phyloP scores from a whole-genome alignment of 345 rosid species.

The Populus davidiana region DNA sequence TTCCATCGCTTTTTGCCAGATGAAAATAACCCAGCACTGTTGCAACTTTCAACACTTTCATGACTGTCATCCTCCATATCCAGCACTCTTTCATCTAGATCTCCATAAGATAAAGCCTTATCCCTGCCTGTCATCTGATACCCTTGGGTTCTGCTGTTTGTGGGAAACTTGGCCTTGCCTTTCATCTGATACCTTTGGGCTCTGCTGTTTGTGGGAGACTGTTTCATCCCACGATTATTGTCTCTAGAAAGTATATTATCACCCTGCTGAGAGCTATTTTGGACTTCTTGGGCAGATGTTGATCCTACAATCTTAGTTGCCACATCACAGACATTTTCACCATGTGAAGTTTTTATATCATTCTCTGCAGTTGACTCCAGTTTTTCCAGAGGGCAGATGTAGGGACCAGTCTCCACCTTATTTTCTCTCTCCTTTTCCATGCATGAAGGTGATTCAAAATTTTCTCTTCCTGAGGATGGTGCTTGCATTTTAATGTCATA shows the following conservation, averaged over 20 bases:
- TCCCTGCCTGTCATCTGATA: slow-evolving; percentile 51
- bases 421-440: slow-evolving; percentile 27
- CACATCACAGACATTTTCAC: slow-evolving; percentile 25
- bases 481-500: slow-evolving; percentile 11
- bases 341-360: slow-evolving; percentile 27
- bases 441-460: slow-evolving; percentile 19
- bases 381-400: slow-evolving; percentile 27
- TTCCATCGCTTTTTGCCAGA: slow-evolving; percentile 48
- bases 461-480: slow-evolving; percentile 15
- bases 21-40: slow-evolving; percentile 44
- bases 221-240: slow-evolving; percentile 12
- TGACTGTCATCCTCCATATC: slow-evolving; percentile 58
- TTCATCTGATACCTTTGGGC: slow-evolving; percentile 28
- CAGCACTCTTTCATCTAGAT: slow-evolving; percentile 34
- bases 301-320: slow-evolving; percentile 25
- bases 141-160: slow-evolving; percentile 30
- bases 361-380: slow-evolving; percentile 67
- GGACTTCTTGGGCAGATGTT: slow-evolving; percentile 30
- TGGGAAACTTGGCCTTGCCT: slow-evolving; percentile 49
- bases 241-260: slow-evolving; percentile 28
- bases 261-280: slow-evolving; percentile 27
- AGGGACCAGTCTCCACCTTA: slow-evolving; percentile 8
- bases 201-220: slow-evolving; percentile 35
- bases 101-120: slow-evolving; percentile 59
- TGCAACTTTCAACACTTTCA: slow-evolving; percentile 91